These are phyloP conservation scores for Oryza coarctata DNA, from an alignment of 176 grass and related monocot species.

Conservation along the genomic window DNA sequence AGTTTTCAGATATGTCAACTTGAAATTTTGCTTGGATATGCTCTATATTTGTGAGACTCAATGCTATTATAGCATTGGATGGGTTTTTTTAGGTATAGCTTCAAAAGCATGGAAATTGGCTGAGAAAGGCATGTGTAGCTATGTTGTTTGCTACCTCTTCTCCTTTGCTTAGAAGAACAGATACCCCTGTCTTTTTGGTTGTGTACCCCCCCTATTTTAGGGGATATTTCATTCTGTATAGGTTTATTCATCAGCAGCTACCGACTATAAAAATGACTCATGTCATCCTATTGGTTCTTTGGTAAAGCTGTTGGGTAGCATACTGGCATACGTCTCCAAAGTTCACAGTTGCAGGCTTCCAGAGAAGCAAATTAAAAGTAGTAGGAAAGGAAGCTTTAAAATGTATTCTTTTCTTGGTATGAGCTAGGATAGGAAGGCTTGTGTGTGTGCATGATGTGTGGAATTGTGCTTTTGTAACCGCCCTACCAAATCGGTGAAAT, in stretches of 20 bases:
- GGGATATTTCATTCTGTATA: constrained; percentile 1
- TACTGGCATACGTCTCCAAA: background rate
- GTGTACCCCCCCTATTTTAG: background rate
- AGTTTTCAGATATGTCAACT: constrained; percentile 15
- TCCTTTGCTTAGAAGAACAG: background rate
- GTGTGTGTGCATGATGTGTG: too few species aligned
- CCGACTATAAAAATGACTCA: background rate
- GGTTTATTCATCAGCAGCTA: background rate
- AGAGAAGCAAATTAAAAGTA: background rate
- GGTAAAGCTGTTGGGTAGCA: background rate
- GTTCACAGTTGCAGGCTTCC: background rate
- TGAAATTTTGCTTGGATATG: constrained; percentile 36
- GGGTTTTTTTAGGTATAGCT: constrained; percentile 34
- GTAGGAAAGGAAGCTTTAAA: too few species aligned
- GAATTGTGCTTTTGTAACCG: too few species aligned
- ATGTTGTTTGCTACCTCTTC: background rate
- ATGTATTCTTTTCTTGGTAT: too few species aligned
- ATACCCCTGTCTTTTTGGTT: background rate
- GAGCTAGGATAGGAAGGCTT: too few species aligned
- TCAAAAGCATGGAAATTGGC: constrained; percentile 27
- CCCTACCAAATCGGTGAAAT: too few species aligned
- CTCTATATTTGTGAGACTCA: constrained; percentile 24
- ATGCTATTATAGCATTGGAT: constrained; percentile 22
- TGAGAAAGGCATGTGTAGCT: background rate
- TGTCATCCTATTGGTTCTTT: background rate